phyloP scores from a whole-genome alignment of 441 rosid genomes.

The Pelargonium australe region DNA sequence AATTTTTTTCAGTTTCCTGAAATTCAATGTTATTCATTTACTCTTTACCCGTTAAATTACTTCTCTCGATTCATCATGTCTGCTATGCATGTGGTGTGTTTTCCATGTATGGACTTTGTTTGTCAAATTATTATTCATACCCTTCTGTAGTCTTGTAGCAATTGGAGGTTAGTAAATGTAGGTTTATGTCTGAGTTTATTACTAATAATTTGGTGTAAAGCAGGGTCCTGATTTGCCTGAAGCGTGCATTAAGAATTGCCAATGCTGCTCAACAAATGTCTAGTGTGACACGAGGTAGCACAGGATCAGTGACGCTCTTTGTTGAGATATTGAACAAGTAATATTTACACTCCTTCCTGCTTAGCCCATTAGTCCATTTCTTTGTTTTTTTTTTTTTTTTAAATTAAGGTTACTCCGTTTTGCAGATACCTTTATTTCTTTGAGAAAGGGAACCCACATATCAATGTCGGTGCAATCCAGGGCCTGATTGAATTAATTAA shows the following conservation, averaged over 20 bases:
- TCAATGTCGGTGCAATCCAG: conserved; percentile 64
- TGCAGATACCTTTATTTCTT: conserved; percentile 81
- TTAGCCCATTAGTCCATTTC: background rate
- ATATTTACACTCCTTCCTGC: conserved; percentile 7
- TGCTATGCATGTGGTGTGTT: background rate
- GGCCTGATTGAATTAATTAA: conserved; percentile 67
- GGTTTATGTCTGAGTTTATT: background rate
- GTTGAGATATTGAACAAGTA: conserved; percentile 97
- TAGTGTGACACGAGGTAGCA: conserved; percentile 60
- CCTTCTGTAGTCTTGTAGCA: background rate
- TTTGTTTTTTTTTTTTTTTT: background rate
- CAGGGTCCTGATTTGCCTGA: conserved; percentile 88
- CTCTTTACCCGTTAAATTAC: too few species aligned
- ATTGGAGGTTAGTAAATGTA: background rate
- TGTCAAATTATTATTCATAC: background rate
- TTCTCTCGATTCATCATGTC: too few species aligned
- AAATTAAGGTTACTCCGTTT: conserved; percentile 1
- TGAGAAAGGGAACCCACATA: conserved; percentile 80
- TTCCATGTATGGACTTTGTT: background rate
- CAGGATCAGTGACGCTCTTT: conserved; percentile 71
- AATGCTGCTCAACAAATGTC: conserved; percentile 92
- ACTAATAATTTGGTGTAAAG: conserved; percentile 3
- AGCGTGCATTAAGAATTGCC: conserved; percentile 91
- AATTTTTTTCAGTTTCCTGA: background rate
- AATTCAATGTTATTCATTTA: too few species aligned